Conservation (phyloP, 1,284 basidiomycete genomes). For the Cutaneotrichosporon sp. region DNA sequence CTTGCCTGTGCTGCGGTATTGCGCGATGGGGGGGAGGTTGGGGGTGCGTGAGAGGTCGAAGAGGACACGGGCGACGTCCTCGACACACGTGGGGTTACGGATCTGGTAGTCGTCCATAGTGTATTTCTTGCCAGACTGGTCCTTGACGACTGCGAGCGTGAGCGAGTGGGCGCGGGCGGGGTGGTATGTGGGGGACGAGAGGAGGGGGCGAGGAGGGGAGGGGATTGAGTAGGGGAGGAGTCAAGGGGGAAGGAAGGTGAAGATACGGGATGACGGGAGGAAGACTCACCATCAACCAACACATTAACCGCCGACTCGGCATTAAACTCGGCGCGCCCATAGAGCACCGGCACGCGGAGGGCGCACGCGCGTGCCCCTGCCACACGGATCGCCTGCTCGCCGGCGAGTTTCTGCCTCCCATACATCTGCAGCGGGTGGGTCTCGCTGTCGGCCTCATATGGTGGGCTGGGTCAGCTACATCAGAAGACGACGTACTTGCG, state of each 20-base stretch:
- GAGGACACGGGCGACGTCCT: slow-evolving; percentile 54
- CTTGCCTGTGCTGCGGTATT: slow-evolving; percentile 55
- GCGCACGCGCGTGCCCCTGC: slow-evolving; percentile 45
- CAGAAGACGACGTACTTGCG: slow-evolving; percentile 32
- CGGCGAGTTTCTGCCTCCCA: slow-evolving; percentile 50
- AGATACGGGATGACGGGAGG: too few species aligned
- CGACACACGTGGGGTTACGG: slow-evolving; percentile 57
- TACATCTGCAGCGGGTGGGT: slow-evolving; percentile 57
- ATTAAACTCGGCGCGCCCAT: slow-evolving; percentile 53
- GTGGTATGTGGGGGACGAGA: not conserved
- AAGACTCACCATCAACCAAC: slow-evolving; percentile 49
- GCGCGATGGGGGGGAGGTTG: slow-evolving; percentile 49
- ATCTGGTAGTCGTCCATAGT: slow-evolving; percentile 54
- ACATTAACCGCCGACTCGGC: slow-evolving; percentile 56
- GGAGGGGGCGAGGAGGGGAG: too few species aligned
- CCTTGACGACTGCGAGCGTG: slow-evolving; percentile 44
- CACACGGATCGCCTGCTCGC: slow-evolving; percentile 43
- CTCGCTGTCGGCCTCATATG: slow-evolving; percentile 53
- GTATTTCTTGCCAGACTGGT: slow-evolving; percentile 54
- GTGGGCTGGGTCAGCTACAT: slow-evolving; percentile 43
- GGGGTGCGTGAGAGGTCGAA: slow-evolving; percentile 48
- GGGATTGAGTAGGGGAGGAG: too few species aligned
- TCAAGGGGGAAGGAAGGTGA: not conserved
- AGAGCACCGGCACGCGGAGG: slow-evolving; percentile 54
- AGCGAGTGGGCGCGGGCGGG: not conserved